Evolutionary conservation across 2,329 filamentous ascomycete species (phyloP), one percentile per base, ranked within the genome.

Genomic region (Didymellaceae sp.): DNA sequence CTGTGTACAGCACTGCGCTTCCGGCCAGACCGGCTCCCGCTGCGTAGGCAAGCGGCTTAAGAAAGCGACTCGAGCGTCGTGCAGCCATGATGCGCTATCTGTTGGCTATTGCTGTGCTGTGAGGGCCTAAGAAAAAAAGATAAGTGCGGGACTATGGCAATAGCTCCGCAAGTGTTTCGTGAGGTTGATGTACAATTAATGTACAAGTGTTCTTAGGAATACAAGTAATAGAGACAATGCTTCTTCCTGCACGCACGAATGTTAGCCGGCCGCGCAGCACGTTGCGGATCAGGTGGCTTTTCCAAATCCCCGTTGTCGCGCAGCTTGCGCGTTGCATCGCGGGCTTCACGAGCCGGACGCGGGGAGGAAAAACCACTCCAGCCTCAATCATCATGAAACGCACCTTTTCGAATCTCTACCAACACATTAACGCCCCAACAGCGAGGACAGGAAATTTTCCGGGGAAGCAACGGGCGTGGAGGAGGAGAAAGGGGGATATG

Each of bases 1-100:
- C 78, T 55, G 83, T 75, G 73, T 87, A 87, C 51, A 87, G 77
- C 34, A 79, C 77, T 47, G 80, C 80, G 44, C 80, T 81, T 59
- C 80, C 81, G 43, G 78, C 77, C 26, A 77, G 76, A 49, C 79
- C 77, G 17, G 80, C 83, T 43, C 77, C 81, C 31, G 82, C 77
- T 42, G 81, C 81, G 72, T 86, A 86, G 22, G 85, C 78, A 54
- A 86, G 71, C 39, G 81, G 81, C 68, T 78, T 80, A 60, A 86
- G 64, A 54, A 86, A 66, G 55, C 80, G 80, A 57, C 68, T 68
- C 56, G 67, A 61, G 52, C 68, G 67, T 56, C 67, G 59, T 41
- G 67, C 61, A 57, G 70, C 69, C 70, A 73, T 73, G 53, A 44
- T 58, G 54, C 22, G 41, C 46, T 52, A 52, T 52, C 48, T 22